Base-by-base conservation (phyloP, 768 basidiomycete genomes). In the Podaxis sp. region DNA sequence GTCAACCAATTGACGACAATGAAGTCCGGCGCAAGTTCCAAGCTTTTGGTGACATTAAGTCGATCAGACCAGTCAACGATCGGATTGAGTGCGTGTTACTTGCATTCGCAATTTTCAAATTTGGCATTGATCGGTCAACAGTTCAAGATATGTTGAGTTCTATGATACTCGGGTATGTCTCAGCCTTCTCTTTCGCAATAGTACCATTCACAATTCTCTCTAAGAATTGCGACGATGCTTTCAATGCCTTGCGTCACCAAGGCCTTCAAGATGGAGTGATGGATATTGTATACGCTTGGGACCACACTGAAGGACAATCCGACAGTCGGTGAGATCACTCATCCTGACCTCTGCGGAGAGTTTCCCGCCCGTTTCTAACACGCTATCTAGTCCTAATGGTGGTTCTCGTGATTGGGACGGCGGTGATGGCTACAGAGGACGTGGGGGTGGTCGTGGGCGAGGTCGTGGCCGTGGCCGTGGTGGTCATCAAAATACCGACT, bases 111-210 rank as follows among this genome's bases (percentile, higher is more conserved):
- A 30, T 3, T 13, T 15, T 5, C 49, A 17, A 62, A 41, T 58
- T 58, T n/a, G 40, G 40, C 63, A 7, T 54, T 64, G 51, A 60
- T 38, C 33, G 24, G 44, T 46, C 0, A 46, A 15, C 64, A 98
- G 95, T 67, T 91, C 93, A 68, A 88, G 92, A 63, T 87, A 92
- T 66, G 90, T 99, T n/a, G 95, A 99, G 72, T 95, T 87, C 71
- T 99, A 89, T 71, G 97, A 99, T 71, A 92, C 85, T 24, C 78
- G 94, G 72, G 94, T 91, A 66, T 73, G 87, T 68, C 3, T 5
- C 46, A 53, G 17, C 36, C 40, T 26, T 60, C 8, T 12, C 53
- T 36, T n/a, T 36, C n/a, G 24, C 6, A 15, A n/a, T 20, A 6
- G 30, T 22, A 30, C 30, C 41, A 28, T 62, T 7, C 56, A n/a